phyloP scores from a whole-genome alignment of 306 rosid species.

The Elaeagnus macrophylla region DNA sequence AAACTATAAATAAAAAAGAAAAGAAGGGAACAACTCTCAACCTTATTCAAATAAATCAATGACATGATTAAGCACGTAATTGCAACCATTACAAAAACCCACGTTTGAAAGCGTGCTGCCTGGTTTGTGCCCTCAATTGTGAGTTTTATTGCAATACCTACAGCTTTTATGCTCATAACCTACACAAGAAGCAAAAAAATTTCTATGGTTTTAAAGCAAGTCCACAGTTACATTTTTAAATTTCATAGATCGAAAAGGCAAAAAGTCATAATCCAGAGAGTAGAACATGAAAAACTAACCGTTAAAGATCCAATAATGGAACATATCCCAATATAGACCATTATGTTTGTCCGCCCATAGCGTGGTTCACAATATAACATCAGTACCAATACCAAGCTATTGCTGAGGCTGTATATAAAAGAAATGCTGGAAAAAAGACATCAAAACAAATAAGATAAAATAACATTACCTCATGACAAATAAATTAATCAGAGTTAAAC shows the following conservation, averaged over 20 bases:
- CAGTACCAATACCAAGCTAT: constrained; percentile 55
- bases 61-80: constrained; percentile 62
- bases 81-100: constrained; percentile 74
- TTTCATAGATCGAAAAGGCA: not conserved
- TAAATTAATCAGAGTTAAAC: constrained; percentile 5
- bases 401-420: constrained; percentile 61
- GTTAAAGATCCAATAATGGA: constrained; percentile 79
- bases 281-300: constrained; percentile 38
- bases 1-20: no score
- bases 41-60: constrained; percentile 78
- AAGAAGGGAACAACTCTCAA: constrained; percentile 20
- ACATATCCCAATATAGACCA: constrained; percentile 65
- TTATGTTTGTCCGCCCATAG: constrained; percentile 66
- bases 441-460: constrained; percentile 1
- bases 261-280: not conserved
- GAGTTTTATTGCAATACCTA: constrained; percentile 82
- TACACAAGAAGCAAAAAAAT: constrained; percentile 14
- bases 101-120: constrained; percentile 54
- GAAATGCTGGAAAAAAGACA: constrained; percentile 49
- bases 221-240: not conserved
- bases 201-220: not conserved
- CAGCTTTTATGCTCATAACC: constrained; percentile 91
- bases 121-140: constrained; percentile 77
- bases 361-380: constrained; percentile 65
- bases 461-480: constrained; percentile 4